phyloP scores from a whole-genome alignment of 2,329 filamentous ascomycete species.

The Simplicillium sp. region DNA sequence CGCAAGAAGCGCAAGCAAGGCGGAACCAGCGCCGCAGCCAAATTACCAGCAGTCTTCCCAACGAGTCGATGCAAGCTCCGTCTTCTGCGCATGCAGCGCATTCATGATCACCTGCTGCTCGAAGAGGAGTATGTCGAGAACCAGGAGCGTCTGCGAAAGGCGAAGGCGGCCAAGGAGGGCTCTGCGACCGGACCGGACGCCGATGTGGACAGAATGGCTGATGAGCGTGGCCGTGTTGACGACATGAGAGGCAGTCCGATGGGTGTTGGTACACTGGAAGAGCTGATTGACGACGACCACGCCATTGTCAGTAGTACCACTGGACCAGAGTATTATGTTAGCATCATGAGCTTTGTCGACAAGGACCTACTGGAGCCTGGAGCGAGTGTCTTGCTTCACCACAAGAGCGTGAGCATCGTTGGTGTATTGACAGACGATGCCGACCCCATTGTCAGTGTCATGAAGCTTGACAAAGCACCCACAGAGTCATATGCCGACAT shows the following conservation, averaged over 20 bases:
- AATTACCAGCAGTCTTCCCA: slow-evolving; percentile 88
- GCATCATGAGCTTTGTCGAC: slow-evolving; percentile 99
- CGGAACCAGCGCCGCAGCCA: slow-evolving; percentile 87
- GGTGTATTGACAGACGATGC: slow-evolving; percentile 94
- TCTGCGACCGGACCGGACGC: slow-evolving; percentile 62
- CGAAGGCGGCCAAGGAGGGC: slow-evolving; percentile 70
- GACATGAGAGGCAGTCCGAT: slow-evolving; percentile 98
- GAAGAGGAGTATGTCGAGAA: slow-evolving; percentile 99
- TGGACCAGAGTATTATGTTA: slow-evolving; percentile 97
- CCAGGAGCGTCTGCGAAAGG: slow-evolving; percentile 89
- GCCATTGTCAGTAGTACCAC: slow-evolving; percentile 97
- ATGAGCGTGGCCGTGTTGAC: slow-evolving; percentile 89
- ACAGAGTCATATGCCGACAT: slow-evolving; percentile 98
- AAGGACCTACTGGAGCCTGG: slow-evolving; percentile 96
- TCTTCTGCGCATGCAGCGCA: slow-evolving; percentile 94
- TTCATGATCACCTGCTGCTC: slow-evolving; percentile 92
- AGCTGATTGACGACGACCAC: slow-evolving; percentile 98
- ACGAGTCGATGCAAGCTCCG: slow-evolving; percentile 96
- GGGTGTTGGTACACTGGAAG: slow-evolving; percentile 94
- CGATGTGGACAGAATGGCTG: slow-evolving; percentile 73
- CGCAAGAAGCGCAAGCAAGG: slow-evolving; percentile 97
- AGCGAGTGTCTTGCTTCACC: slow-evolving; percentile 87
- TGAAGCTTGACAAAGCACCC: slow-evolving; percentile 98
- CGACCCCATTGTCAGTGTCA: slow-evolving; percentile 91
- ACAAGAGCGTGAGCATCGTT: slow-evolving; percentile 96